Base-by-base conservation (phyloP, 1,284 basidiomycete genomes). In the Malassezia restricta region DNA sequence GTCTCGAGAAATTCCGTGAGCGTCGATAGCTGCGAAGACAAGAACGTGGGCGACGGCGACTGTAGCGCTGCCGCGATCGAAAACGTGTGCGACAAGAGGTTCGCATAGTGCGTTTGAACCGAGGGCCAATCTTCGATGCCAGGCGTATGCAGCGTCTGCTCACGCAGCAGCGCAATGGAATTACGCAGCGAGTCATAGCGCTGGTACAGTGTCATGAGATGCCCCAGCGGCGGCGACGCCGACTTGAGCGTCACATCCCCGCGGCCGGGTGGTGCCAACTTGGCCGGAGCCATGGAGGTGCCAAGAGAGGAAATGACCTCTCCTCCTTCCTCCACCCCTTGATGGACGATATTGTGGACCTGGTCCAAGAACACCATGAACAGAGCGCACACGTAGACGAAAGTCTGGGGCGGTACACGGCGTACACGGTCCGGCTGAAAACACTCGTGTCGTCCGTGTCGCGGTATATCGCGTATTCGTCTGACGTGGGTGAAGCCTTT, bases 401-500 rank as follows among this genome's bases (percentile, higher is more conserved):
- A 17, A 58, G 63, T 0, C 53, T 64, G 0, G 49, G 51, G 0
- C 59, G 68, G 1, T 68, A 66, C 29, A 59, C 61, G 3, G 68
- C 67, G 9, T 71, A 68, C 43, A 55, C 61, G 0, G 59, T 58
- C 46, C 65, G 68, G 0, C 51, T 71, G 28, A 59, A 66, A 37
- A 71, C 67, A 9, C 57, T 66, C 31, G 48, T 65, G 14, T 28
- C 53, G 9, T 47, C 67, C 14, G 54, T 57, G 3, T 57, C 58
- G 2, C 57, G 68, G 6, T 69, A 66, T 37, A 54, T 64, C 7
- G 69, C 62, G 15, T 75, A 83, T 80, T 87, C 86, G 20, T 86
- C 84, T 75, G 89, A 94, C 69, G 77, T 94, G 31, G 90, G 90
- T 52, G 90, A 94, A 75, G 86, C 88, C 0, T 90, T 94, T 75